Percentiles rank a stretch among this genome's conserved stretches.
These are phyloP conservation scores for Saturnispora kantuleensis DNA, from an alignment of 805 yeast species.

Conservation along the genomic window DNA sequence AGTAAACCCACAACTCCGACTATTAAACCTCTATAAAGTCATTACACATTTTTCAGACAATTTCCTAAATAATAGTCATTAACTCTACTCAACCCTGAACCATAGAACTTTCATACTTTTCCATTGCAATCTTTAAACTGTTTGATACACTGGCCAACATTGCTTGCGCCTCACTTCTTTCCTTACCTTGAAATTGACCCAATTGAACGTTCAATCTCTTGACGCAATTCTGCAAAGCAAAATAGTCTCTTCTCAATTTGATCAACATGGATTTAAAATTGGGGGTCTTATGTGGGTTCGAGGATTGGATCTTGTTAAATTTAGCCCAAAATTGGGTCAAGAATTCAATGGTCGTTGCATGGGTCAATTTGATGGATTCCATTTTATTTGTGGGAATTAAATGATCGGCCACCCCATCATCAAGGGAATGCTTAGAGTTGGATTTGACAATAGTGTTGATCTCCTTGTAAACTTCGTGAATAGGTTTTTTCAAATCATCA, in stretches of 20 bases:
- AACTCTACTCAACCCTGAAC: constrained; percentile 10
- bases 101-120: constrained; percentile 34
- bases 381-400: constrained; percentile 14
- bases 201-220: constrained; percentile 31
- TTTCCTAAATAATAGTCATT: too few relatives aligned
- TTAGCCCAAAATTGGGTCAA: constrained; percentile 67
- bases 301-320: constrained; percentile 31
- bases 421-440: constrained; percentile 41
- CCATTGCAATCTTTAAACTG: constrained; percentile 38
- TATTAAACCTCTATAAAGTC: too few relatives aligned
- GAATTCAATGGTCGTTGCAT: constrained; percentile 67
- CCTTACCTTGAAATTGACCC: constrained; percentile 10
- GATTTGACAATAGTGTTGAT: constrained; percentile 39
- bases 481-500: constrained; percentile 16
- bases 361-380: constrained; percentile 50
- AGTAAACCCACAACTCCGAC: too few relatives aligned
- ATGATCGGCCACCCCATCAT: not conserved
- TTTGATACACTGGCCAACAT: constrained; percentile 34
- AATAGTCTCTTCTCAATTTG: constrained; percentile 35
- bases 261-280: constrained; percentile 25
- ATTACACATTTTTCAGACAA: too few relatives aligned
- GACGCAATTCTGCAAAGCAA: constrained; percentile 39
- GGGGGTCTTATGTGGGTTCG: constrained; percentile 22
- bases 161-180: constrained; percentile 14
- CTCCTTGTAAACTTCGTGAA: constrained; percentile 33